These are phyloP conservation scores for Xylaria curta DNA, from an alignment of 495 filamentous ascomycete species.

Conservation along the genomic window DNA sequence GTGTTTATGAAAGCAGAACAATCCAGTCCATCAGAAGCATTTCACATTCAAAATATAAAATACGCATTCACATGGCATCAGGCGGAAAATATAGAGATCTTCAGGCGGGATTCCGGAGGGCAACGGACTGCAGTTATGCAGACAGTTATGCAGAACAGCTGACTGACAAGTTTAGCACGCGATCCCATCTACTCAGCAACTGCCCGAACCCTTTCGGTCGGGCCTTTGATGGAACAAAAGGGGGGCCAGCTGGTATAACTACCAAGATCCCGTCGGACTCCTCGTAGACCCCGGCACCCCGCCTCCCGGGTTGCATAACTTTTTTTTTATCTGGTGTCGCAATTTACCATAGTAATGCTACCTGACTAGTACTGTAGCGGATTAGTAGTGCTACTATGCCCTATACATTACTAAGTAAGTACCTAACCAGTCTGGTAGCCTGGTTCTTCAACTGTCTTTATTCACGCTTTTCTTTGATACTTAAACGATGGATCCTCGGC, in stretches of 20 bases:
- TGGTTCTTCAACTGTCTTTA: background rate
- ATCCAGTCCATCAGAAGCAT: background rate
- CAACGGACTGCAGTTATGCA: background rate
- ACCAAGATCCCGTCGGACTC: constrained; percentile 26
- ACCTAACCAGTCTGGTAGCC: background rate
- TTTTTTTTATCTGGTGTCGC: background rate
- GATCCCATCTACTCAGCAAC: background rate
- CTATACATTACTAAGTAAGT: background rate
- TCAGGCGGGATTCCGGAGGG: background rate
- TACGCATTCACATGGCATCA: background rate
- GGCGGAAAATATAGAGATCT: background rate
- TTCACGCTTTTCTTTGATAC: too few relatives aligned
- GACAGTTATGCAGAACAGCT: background rate
- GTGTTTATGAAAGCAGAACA: background rate
- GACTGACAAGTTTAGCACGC: background rate
- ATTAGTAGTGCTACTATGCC: background rate
- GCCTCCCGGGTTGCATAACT: constrained; percentile 16
- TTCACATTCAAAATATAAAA: background rate
- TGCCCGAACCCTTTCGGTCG: constrained; percentile 13
- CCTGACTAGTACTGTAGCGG: background rate
- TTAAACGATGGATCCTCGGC: background rate
- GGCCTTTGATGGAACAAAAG: background rate
- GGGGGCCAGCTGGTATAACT: background rate
- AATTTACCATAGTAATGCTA: background rate
- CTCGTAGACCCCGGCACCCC: constrained; percentile 26